Evolutionary conservation across 1,284 basidiomycete species (phyloP), one percentile per base, ranked within the genome.

Genomic region (Fomitopsis betulina): DNA sequence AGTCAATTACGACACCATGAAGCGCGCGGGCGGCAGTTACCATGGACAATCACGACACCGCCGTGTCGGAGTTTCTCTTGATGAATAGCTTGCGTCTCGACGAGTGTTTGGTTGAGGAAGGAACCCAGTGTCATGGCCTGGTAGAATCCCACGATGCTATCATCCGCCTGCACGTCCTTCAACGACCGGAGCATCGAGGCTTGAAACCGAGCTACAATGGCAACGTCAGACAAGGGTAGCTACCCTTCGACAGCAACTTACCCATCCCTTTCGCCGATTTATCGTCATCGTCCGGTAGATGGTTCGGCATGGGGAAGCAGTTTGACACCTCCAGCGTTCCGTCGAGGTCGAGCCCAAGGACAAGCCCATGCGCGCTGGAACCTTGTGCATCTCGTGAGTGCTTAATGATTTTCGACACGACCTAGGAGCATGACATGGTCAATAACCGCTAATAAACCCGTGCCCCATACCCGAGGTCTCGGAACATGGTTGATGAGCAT

Each of bases 121-220:
- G 94, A 94, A 40, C 94, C 94, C 54, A 94, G 81, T 19, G 88
- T 86, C 50, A 89, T 93, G 50, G 90, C 91, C 73, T 97, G 94
- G 80, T 99, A 99, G 75, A 98, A 94, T 47, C 97, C 97, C 58
- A 99, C 93, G 52, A 97, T 86, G 66, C 91, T 94, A 72, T 96
- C 95, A 70, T 98, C 96, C 56, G 91, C 87, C 72, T 94, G 92
- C 60, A 98, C 94, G 72, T 98, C 93, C 68, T 91, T 89, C 69
- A 96, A 77, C 42, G 93, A 88, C 56, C 89, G 86, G 53, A 96
- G 79, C 91, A 96, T 94, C 58, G 89, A 84, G 35, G 83, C 78
- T 70, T 95, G 93, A 74, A 96, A 96, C 42, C 89, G 86, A 54
- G 81, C 91, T 93, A 64, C 35, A 58, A 57, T 61, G 37, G 13